Evolutionary conservation across 2,329 filamentous ascomycete species (phyloP), one percentile per base, ranked within the genome.

Genomic region (Polychaeton citri): DNA sequence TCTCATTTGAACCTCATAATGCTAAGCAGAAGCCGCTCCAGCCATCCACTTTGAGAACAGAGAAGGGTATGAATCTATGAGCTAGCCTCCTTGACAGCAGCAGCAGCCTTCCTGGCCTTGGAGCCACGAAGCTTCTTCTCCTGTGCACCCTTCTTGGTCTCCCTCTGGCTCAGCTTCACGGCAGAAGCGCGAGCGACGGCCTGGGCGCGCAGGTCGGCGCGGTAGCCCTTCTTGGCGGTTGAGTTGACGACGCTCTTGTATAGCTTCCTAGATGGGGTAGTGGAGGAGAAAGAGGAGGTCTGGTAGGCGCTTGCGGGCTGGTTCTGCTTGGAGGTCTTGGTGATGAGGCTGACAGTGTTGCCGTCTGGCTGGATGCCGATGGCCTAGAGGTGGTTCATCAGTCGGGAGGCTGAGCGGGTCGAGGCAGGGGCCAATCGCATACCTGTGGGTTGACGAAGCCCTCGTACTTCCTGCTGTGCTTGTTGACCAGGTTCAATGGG

Each of bases 401-500:
- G n/a, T 30, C 34, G 34, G 34, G 28, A 38, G 30, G 31, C 21
- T 33, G 24, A 36, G 38, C n/a, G 33, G 36, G 34, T 35, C 34
- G 31, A 15, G 30, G 36, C 28, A n/a, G 17, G 20, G 30, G 34
- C 21, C 28, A 16, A 10, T 7, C 7, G 5, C 24, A 54, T 81
- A 90, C 85, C 82, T 94, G 90, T 63, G 79, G 75, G 72, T 93
- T 94, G 66, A 84, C 77, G 66, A 86, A 92, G 59, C 90, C 90
- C 56, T 83, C 83, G 66, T 94, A 76, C 84, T 93, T 96, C 71
- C 84, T 81, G 55, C 74, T 79, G 73, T 93, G 81, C 68, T 79
- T 71, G 80, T 95, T 96, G 64, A 69, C 73, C 66, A 96, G 68
- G 77, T 96, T 98, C 52, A 95, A 69, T 56, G 87, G 84, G 63